Base-by-base conservation (phyloP, 768 basidiomycete genomes). In the Omphalotus guepiniiformis region DNA sequence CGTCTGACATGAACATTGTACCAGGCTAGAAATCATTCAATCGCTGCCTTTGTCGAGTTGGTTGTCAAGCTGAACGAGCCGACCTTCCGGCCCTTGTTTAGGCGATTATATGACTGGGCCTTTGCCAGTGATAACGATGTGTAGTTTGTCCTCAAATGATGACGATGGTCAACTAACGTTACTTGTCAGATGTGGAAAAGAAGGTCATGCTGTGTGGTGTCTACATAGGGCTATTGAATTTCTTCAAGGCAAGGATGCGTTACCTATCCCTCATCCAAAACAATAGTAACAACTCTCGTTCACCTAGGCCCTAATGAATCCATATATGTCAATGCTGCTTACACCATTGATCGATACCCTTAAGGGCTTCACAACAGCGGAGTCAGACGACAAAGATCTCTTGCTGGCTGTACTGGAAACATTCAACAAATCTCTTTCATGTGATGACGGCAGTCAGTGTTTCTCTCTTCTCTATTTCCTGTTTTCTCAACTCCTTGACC, bases 81-180 rank as follows among this genome's bases (percentile, higher is more conserved):
- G 0, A 77, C 85, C 0, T 98, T 99, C 81, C 79, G 82, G 52
- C 93, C 95, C 1, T 69, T 97, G 13, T 95, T 97, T 78, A 82
- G 93, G 46, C 83, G 84, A 45, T 64, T 94, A 48, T 93, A 90
- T 58, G 96, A 99, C 61, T 99, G 96, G 96, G 93, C 93, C 0
- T 93, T 93, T 57, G 76, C 74, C 1, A 26, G 3, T 48, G n/a
- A 3, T 13, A 18, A 21, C n/a, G 8, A n/a, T 39, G 1, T 35
- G 11, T 35, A 25, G 3, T 16, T 19, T 39, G 27, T 2, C 30
- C n/a, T n/a, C 19, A 48, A 53, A 40, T n/a, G 28, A 28, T 32
- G 34, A 39, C 49, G 4, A 23, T 47, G 25, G 27, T 43, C 16
- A 36, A 69, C 63, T 51, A n/a, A n/a, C n/a, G 49, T 28, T 13